Conservation (phyloP, 2,329 filamentous ascomycete genomes). For the Xylariaceae sp. region DNA sequence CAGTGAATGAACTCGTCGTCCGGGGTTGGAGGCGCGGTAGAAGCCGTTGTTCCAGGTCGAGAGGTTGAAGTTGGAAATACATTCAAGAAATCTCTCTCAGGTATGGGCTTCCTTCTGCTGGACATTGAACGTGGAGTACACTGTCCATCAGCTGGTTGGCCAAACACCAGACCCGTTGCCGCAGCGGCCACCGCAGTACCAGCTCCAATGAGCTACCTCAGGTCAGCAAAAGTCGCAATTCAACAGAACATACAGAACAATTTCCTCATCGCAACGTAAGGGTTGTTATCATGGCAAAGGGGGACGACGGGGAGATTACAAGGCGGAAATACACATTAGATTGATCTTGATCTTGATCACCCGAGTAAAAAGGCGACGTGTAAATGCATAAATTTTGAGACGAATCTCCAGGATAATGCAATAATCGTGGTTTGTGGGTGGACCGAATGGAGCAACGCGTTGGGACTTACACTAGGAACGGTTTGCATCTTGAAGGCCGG, state of each 20-base stretch:
- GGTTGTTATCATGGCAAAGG: too few species aligned
- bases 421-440: too few species aligned
- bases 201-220: slow-evolving; percentile 59
- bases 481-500: slow-evolving; percentile 55
- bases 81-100: slow-evolving; percentile 41
- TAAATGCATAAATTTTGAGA: not conserved
- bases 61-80: slow-evolving; percentile 40
- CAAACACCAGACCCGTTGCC: slow-evolving; percentile 61
- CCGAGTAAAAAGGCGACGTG: not conserved
- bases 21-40: slow-evolving; percentile 38
- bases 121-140: slow-evolving; percentile 38
- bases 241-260: not conserved
- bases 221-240: slow-evolving; percentile 25
- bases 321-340: not conserved
- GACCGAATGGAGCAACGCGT: slow-evolving; percentile 8
- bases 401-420: too few species aligned
- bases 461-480: slow-evolving; percentile 54
- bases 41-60: slow-evolving; percentile 48
- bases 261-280: too few species aligned
- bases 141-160: slow-evolving; percentile 51
- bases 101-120: slow-evolving; percentile 36
- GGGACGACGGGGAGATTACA: too few species aligned
- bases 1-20: slow-evolving; percentile 40
- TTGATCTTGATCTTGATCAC: not conserved
- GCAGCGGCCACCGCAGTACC: slow-evolving; percentile 64